Conservation (phyloP, 306 rosid genomes). For the Luffa aegyptiaca region DNA sequence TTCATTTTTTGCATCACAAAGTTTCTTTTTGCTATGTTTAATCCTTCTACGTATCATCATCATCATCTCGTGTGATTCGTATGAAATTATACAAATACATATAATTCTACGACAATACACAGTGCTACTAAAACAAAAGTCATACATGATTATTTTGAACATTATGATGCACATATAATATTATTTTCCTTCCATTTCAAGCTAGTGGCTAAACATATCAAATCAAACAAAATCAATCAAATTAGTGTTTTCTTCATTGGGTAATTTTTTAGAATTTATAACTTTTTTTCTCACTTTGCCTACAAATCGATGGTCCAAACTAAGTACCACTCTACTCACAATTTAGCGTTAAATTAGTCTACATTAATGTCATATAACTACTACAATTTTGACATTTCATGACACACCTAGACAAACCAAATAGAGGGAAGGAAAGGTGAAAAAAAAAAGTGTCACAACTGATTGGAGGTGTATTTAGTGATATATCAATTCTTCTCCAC, state of each 20-base stretch:
- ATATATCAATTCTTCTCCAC: background rate
- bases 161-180: background rate
- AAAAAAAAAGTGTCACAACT: too few relatives aligned
- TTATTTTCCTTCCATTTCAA: background rate
- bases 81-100: background rate
- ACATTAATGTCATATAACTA: background rate
- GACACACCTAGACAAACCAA: too few relatives aligned
- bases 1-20: background rate
- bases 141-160: background rate
- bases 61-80: background rate
- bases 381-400: too few relatives aligned
- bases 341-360: background rate
- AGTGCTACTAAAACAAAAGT: background rate
- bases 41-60: conserved; percentile 5
- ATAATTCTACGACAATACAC: background rate
- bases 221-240: background rate
- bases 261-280: background rate
- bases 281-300: background rate
- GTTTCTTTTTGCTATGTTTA: background rate
- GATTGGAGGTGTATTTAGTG: too few relatives aligned
- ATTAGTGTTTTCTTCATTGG: background rate
- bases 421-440: too few relatives aligned
- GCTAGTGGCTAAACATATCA: background rate
- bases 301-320: background rate
- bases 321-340: background rate